These are phyloP conservation scores for Blastocystis sp. DNA, from an alignment of 352 stramenopile genomes.

Conservation along the genomic window DNA sequence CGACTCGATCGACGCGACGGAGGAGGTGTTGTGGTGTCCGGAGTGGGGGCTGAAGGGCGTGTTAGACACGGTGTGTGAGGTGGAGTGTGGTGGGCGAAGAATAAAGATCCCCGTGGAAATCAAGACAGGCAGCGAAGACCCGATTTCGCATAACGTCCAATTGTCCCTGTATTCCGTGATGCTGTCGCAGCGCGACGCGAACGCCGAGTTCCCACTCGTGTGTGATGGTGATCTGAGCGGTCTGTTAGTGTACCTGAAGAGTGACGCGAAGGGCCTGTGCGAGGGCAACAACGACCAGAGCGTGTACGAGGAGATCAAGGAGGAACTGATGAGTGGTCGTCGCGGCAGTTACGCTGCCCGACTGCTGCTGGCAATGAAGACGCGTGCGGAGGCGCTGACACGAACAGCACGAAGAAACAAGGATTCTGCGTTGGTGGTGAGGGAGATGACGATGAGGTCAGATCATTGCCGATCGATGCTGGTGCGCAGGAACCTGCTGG, in stretches of 20 bases:
- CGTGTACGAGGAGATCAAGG: constrained; percentile 28
- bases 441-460: background rate
- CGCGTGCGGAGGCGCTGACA: background rate
- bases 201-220: constrained; percentile 5
- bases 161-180: constrained; percentile 50
- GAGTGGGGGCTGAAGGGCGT: constrained; percentile 66
- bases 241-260: constrained; percentile 67
- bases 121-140: constrained; percentile 56
- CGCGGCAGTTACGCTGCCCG: constrained; percentile 16
- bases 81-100: background rate
- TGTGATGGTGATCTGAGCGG: background rate
- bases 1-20: background rate
- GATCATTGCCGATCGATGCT: background rate
- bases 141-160: constrained; percentile 51
- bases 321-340: background rate
- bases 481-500: constrained; percentile 44
- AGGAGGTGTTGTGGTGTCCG: constrained; percentile 62
- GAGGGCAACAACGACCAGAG: background rate
- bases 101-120: constrained; percentile 52
- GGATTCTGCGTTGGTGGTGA: background rate
- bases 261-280: background rate
- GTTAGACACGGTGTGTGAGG: constrained; percentile 53
- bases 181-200: background rate
- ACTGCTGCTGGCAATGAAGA: constrained; percentile 18
- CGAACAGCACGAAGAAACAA: too few relatives aligned